Evolutionary conservation across 805 yeast genomes (phyloP).

Genomic region (Lipomyces starkeyi): DNA sequence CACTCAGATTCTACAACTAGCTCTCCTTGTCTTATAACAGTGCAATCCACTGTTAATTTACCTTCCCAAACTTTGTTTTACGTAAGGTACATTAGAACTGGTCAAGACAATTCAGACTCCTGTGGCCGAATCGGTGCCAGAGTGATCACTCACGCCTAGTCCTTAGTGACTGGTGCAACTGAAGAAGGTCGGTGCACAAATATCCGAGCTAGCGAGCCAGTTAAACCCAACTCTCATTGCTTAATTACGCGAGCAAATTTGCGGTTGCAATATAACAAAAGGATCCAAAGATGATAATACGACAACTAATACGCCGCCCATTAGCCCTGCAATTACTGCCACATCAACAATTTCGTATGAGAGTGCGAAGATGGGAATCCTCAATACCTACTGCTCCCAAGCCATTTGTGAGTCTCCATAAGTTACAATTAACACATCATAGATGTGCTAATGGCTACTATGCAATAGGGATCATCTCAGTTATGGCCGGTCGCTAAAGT

Average conservation of each 20-base stretch:
- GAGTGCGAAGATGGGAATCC: not conserved
- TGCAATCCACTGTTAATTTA: no score
- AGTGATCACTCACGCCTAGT: no score
- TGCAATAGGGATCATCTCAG: conserved; percentile 31
- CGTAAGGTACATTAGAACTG: no score
- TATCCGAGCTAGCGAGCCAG: not conserved
- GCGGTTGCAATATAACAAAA: not conserved
- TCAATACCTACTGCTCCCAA: not conserved
- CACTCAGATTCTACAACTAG: no score
- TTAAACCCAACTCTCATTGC: not conserved
- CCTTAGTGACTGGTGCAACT: no score
- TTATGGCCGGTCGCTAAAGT: conserved; percentile 34
- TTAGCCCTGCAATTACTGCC: not conserved
- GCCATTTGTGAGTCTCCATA: conserved; percentile 6
- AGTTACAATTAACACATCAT: not conserved
- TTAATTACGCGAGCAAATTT: not conserved
- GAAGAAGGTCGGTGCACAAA: no score
- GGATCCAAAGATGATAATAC: not conserved
- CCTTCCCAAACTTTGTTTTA: no score
- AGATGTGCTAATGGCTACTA: not conserved
- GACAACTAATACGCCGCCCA: not conserved
- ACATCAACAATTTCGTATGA: not conserved
- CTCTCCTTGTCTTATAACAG: no score
- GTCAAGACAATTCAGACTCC: no score
- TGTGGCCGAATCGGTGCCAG: no score